Evolutionary conservation across 2,329 filamentous ascomycete genomes (phyloP).

Genomic region (Colletotrichum melonis): DNA sequence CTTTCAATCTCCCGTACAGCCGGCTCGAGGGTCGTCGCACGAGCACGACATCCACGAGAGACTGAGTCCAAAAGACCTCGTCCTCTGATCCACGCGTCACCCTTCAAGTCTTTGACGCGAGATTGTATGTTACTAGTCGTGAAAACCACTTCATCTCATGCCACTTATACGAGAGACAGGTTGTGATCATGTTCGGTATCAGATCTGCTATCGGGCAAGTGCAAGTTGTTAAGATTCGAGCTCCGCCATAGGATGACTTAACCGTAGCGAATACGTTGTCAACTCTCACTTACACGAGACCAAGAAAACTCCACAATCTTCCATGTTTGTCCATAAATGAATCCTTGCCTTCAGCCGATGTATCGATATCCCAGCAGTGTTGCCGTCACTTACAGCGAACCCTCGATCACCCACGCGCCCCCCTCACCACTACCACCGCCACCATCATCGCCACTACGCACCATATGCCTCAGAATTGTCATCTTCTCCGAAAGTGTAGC

Average conservation of each 20-base stretch:
- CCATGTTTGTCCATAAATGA: not conserved
- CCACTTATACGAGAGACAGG: no score
- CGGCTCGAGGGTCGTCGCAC: no score
- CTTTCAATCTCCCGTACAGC: no score
- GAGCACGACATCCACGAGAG: no score
- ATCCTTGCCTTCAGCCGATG: no score
- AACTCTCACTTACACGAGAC: not conserved
- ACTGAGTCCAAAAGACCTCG: no score
- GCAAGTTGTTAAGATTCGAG: not conserved
- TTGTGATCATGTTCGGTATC: no score
- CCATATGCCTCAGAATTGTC: conserved; percentile 48
- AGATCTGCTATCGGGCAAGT: not conserved
- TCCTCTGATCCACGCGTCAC: no score
- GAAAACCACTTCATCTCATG: no score
- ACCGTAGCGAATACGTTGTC: not conserved
- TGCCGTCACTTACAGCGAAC: not conserved
- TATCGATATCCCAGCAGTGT: not conserved
- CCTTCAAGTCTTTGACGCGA: no score
- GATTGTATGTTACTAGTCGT: no score
- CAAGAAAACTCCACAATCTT: not conserved
- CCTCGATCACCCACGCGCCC: not conserved
- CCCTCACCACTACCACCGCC: not conserved
- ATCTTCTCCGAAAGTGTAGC: conserved; percentile 61
- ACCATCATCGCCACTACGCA: not conserved
- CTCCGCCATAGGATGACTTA: not conserved